Evolutionary conservation across 2,329 filamentous ascomycete species (phyloP).

Genomic region (Sordariomycetes sp.): DNA sequence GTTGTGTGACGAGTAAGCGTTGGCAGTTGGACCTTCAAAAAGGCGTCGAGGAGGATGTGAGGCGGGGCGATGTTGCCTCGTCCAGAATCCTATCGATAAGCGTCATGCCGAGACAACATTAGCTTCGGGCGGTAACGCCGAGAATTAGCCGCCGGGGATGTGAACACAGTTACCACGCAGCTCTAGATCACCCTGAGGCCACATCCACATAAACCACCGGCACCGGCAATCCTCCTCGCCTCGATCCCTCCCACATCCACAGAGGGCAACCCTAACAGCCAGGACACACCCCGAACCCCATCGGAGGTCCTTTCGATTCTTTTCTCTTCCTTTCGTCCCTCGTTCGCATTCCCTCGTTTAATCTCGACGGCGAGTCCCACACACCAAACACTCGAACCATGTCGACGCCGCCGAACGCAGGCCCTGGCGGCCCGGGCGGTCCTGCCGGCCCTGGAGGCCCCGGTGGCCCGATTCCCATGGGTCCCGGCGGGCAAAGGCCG

Average conservation of each 20-base stretch:
- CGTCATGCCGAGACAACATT: background rate
- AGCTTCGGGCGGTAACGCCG: background rate
- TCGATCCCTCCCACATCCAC: background rate
- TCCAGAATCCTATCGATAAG: background rate
- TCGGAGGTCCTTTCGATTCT: background rate
- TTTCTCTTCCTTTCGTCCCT: background rate
- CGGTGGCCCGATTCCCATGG: constrained; percentile 16
- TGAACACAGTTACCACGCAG: constrained; percentile 4
- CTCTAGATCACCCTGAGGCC: constrained; percentile 1
- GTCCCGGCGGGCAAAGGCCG: constrained; percentile 33
- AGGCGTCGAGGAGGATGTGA: background rate
- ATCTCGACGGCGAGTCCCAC: background rate
- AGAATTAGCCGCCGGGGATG: background rate
- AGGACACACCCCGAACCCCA: background rate
- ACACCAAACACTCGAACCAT: background rate
- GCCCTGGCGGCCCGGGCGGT: constrained; percentile 8
- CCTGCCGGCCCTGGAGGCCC: constrained; percentile 12
- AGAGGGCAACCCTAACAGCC: background rate
- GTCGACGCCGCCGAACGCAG: constrained; percentile 9
- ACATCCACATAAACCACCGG: background rate
- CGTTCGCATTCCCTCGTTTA: background rate
- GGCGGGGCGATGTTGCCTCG: background rate
- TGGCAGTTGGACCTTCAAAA: background rate
- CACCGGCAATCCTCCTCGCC: background rate
- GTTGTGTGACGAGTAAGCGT: background rate